Evolutionary conservation across 2,329 filamentous ascomycete species (phyloP).

Genomic region (Colletotrichum costaricense): DNA sequence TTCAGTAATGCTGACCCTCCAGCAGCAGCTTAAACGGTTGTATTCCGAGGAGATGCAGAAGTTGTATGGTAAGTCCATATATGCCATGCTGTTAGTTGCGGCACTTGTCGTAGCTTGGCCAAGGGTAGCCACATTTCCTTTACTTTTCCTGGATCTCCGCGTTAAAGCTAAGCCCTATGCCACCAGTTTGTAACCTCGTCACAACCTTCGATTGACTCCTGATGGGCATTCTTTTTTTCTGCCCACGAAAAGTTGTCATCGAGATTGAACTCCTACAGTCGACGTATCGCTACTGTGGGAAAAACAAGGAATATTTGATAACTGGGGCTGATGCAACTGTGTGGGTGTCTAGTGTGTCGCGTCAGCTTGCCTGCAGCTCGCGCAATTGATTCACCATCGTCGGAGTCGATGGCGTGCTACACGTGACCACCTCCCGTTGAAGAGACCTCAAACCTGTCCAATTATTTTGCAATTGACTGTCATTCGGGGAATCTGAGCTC

Average conservation of each 20-base stretch:
- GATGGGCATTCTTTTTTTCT: background rate
- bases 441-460: background rate
- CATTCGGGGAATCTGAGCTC: background rate
- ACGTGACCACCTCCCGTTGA: background rate
- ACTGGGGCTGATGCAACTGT: conserved; percentile 16
- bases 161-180: background rate
- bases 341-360: conserved; percentile 11
- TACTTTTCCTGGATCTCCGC: background rate
- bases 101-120: background rate
- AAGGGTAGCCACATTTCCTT: background rate
- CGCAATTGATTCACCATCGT: conserved; percentile 33
- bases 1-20: background rate
- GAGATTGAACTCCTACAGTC: background rate
- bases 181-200: background rate
- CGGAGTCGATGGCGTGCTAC: conserved; percentile 26
- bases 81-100: background rate
- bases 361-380: conserved; percentile 28
- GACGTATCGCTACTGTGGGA: background rate
- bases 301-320: background rate
- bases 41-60: background rate
- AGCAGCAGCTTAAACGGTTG: background rate
- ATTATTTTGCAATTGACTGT: background rate
- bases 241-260: background rate
- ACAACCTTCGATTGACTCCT: background rate
- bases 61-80: background rate